These are phyloP conservation scores for Pestalotiopsis fici DNA, from an alignment of 2,329 filamentous ascomycete genomes.

Conservation along the genomic window DNA sequence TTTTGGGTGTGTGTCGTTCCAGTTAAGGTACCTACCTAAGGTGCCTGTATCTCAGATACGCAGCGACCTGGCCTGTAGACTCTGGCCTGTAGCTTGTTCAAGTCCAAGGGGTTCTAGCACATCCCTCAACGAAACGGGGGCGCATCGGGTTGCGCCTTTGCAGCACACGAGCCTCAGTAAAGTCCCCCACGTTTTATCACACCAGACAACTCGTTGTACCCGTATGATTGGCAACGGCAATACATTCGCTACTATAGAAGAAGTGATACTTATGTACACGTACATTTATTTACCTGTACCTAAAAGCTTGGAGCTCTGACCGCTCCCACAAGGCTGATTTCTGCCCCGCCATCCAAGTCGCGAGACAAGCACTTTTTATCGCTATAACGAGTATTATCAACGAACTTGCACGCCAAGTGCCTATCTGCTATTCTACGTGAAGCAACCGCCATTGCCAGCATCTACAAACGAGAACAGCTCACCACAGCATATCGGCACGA, in stretches of 20 bases:
- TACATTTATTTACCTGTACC: neutral
- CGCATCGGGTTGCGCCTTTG: too few relatives aligned
- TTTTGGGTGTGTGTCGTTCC: too few relatives aligned
- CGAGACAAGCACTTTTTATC: neutral
- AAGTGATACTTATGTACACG: too few relatives aligned
- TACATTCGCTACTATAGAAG: too few relatives aligned
- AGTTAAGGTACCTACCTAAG: too few relatives aligned
- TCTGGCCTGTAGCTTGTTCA: too few relatives aligned
- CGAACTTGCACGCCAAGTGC: neutral
- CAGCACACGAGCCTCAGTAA: neutral
- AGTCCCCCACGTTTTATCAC: too few relatives aligned
- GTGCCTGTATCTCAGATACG: too few relatives aligned
- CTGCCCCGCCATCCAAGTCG: slow-evolving; percentile 2
- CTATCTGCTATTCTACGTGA: neutral
- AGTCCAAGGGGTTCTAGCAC: too few relatives aligned
- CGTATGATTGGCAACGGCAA: too few relatives aligned
- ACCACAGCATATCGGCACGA: neutral
- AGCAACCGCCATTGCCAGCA: neutral
- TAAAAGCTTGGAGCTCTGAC: slow-evolving; percentile 4
- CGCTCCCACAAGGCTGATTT: slow-evolving; percentile 4
- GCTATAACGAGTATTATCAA: neutral
- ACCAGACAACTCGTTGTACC: too few relatives aligned
- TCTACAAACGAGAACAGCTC: neutral
- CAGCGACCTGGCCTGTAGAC: neutral
- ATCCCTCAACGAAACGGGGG: too few relatives aligned